A percentile compares a stretch with the other conserved stretches of the same genome.
Evolutionary conservation across 495 filamentous ascomycete genomes (phyloP).

Genomic region (Penicillium canescens): DNA sequence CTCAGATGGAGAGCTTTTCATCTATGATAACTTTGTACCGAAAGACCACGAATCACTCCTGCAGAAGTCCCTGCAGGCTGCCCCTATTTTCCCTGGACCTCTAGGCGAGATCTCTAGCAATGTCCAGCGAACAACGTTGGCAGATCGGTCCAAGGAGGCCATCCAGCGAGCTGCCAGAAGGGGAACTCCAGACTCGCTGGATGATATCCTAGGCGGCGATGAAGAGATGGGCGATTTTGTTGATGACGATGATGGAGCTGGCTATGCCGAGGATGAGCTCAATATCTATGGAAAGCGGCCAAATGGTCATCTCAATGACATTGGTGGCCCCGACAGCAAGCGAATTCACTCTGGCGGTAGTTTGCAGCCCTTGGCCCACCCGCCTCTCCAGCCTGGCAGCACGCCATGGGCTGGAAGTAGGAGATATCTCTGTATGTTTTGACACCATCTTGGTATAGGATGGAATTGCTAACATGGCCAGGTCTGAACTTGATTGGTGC

Average conservation of each 20-base stretch:
- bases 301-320: constrained; percentile 50
- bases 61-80: constrained; percentile 62
- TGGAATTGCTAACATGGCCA: constrained; percentile 29
- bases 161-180: constrained; percentile 41
- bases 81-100: constrained; percentile 84
- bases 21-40: constrained; percentile 76
- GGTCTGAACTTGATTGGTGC: constrained; percentile 85
- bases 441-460: not conserved
- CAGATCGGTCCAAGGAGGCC: constrained; percentile 56
- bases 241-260: constrained; percentile 92
- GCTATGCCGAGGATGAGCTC: constrained; percentile 64
- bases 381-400: constrained; percentile 86
- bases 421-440: constrained; percentile 74
- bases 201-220: constrained; percentile 53
- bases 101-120: constrained; percentile 71
- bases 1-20: constrained; percentile 87
- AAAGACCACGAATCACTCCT: constrained; percentile 63
- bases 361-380: constrained; percentile 72
- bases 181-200: constrained; percentile 58
- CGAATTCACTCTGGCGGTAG: constrained; percentile 51
- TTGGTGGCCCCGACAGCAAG: constrained; percentile 56
- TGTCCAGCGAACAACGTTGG: constrained; percentile 51
- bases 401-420: constrained; percentile 95
- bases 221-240: constrained; percentile 77
- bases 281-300: constrained; percentile 64